A percentile compares a stretch with the other conserved stretches of the same genome.
phyloP scores from a whole-genome alignment of 2,329 filamentous ascomycete genomes.

The Colletotrichum echinochloae region DNA sequence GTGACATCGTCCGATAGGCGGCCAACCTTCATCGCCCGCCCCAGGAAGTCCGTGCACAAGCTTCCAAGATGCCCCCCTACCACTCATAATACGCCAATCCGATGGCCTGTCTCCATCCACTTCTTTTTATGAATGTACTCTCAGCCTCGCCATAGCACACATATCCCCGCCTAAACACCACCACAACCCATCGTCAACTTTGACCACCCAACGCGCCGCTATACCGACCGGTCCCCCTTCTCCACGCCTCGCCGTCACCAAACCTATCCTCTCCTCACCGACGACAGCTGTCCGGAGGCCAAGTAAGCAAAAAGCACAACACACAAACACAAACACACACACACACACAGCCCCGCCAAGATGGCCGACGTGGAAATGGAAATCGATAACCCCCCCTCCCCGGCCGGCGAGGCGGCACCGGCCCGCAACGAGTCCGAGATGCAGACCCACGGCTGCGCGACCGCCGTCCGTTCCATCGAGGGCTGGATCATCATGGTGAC shows the following conservation, averaged over 20 bases:
- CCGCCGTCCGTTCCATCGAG: constrained; percentile 86
- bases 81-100: constrained; percentile 2
- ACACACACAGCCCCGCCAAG: constrained; percentile 19
- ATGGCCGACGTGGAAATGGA: constrained; percentile 73
- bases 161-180: constrained; percentile 10
- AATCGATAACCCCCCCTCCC: constrained; percentile 59
- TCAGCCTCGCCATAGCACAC: constrained; percentile 26
- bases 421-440: constrained; percentile 71
- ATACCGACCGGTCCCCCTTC: constrained; percentile 7
- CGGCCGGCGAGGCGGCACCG: constrained; percentile 51
- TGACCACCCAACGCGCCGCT: background rate
- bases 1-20: background rate
- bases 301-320: no score
- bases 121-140: constrained; percentile 3
- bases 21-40: background rate
- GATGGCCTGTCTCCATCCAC: constrained; percentile 11
- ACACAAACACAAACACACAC: background rate
- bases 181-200: constrained; percentile 8
- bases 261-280: no score
- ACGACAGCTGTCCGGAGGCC: background rate
- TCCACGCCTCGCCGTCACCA: background rate
- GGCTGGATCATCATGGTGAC: constrained; percentile 91
- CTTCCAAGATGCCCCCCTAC: background rate
- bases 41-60: constrained; percentile 23
- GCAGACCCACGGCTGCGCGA: constrained; percentile 79